Evolutionary conservation across 2,329 filamentous ascomycete species (phyloP).

Genomic region (Phialemoniopsis sp.): DNA sequence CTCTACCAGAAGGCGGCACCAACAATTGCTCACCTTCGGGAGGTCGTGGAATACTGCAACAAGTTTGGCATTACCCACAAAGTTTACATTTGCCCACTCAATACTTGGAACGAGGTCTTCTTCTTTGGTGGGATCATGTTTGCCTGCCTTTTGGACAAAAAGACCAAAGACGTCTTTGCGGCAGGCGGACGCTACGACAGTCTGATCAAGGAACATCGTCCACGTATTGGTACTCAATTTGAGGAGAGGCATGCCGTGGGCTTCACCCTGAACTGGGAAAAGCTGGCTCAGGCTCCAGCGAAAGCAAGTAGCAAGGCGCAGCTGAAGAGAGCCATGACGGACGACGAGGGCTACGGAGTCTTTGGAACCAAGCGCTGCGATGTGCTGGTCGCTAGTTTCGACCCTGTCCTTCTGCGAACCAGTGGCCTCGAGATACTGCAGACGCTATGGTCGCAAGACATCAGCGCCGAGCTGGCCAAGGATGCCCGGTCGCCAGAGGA

Average conservation of each 20-base stretch:
- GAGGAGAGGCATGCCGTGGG: slow-evolving; percentile 80
- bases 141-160: slow-evolving; percentile 83
- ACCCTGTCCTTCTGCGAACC: slow-evolving; percentile 69
- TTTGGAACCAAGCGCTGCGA: slow-evolving; percentile 73
- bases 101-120: slow-evolving; percentile 87
- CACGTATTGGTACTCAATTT: slow-evolving; percentile 58
- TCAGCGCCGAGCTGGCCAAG: slow-evolving; percentile 82
- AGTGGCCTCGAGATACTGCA: slow-evolving; percentile 74
- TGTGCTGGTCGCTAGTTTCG: slow-evolving; percentile 85
- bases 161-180: slow-evolving; percentile 80
- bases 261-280: slow-evolving; percentile 87
- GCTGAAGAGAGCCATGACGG: slow-evolving; percentile 56
- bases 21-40: slow-evolving; percentile 74
- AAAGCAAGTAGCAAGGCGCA: slow-evolving; percentile 49
- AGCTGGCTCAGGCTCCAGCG: slow-evolving; percentile 59
- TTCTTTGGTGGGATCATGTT: slow-evolving; percentile 85
- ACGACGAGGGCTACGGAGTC: slow-evolving; percentile 56
- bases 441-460: slow-evolving; percentile 75
- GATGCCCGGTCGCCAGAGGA: slow-evolving; percentile 79
- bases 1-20: slow-evolving; percentile 71
- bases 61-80: slow-evolving; percentile 72
- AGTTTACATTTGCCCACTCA: slow-evolving; percentile 75
- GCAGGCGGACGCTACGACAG: slow-evolving; percentile 92
- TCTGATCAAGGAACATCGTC: slow-evolving; percentile 78
- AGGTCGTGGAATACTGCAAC: slow-evolving; percentile 73